phyloP scores from a whole-genome alignment of 352 stramenopile genomes.

The Aphanomyces astaci region DNA sequence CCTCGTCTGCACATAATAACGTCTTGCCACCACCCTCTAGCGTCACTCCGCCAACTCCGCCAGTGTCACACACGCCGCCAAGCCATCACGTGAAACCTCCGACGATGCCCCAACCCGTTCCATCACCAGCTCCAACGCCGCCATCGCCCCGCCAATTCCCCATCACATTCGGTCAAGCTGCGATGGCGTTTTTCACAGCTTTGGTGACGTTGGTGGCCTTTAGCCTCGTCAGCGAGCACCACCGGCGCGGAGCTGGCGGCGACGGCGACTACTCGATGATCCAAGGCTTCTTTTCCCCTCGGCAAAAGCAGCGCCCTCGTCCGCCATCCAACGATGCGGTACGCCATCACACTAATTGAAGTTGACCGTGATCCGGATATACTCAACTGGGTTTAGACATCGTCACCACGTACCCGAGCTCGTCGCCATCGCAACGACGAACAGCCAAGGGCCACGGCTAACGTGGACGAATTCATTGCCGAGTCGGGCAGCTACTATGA shows the following conservation, averaged over 20 bases:
- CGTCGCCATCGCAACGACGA: no score
- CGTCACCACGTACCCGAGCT: no score
- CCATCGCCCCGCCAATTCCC: background rate
- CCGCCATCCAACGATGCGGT: background rate
- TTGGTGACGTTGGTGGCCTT: background rate
- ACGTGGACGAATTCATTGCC: background rate
- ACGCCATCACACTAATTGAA: no score
- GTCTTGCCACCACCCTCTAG: no score
- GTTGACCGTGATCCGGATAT: no score
- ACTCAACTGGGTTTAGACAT: no score
- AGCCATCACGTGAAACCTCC: background rate
- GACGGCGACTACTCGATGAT: background rate
- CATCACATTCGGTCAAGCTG: background rate
- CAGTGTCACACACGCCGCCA: background rate
- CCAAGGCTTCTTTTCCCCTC: background rate
- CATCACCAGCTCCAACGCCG: background rate
- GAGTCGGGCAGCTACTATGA: slow-evolving; percentile 4
- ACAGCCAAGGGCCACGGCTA: no score
- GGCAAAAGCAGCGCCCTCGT: background rate
- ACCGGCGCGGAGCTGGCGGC: background rate
- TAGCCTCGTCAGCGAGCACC: background rate
- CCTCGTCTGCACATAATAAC: no score
- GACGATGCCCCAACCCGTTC: background rate
- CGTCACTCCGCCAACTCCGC: no score
- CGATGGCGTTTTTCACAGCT: background rate